Evolutionary conservation across 1,284 basidiomycete genomes (phyloP), one percentile per base, ranked within the genome.

Genomic region (Takashimella koratensis): DNA sequence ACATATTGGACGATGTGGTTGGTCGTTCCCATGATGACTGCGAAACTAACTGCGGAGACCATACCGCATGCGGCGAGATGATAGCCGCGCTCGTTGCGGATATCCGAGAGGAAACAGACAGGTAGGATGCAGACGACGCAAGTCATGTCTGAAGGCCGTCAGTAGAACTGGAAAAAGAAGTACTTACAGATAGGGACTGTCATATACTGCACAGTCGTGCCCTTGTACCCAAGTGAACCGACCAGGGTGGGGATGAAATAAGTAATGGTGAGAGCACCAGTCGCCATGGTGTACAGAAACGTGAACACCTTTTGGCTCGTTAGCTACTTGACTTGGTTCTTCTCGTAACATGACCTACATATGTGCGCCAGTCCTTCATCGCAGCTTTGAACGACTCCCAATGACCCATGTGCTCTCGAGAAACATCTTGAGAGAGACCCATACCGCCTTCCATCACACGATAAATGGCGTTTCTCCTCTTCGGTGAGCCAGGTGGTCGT

Each of bases 211-310:
- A 60, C 51, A 10, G n/a, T 45, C 47, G 53, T 56, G 30, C 72
- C 71, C 4, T 53, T 56, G 56, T 73, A 73, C 8, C 72, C 70
- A 13, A 74, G 59, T 40, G 63, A 62, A 5, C 60, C 66, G 23
- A 69, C 64, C 21, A 71, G 59, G 4, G 62, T 66, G 30, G 73
- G 73, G 48, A 75, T 69, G 52, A 75, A 75, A 63, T 75, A 75
- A 40, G 67, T 65, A 45, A 75, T 74, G 20, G 70, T 73, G 56
- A 68, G 66, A 22, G 68, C 57, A 27, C 73, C 70, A 10, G 71
- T 71, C 16, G 65, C 57, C 25, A 72, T 58, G 53, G 67, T 68
- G 56, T 66, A 70, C 58, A 73, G 65, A 55, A 72, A 53, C 43
- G 65, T 53, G 43, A 71, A 69, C 13, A 63, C 51, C 53, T 51